phyloP scores from a whole-genome alignment of 2,329 filamentous ascomycete species.

The Colletotrichum aenigma region DNA sequence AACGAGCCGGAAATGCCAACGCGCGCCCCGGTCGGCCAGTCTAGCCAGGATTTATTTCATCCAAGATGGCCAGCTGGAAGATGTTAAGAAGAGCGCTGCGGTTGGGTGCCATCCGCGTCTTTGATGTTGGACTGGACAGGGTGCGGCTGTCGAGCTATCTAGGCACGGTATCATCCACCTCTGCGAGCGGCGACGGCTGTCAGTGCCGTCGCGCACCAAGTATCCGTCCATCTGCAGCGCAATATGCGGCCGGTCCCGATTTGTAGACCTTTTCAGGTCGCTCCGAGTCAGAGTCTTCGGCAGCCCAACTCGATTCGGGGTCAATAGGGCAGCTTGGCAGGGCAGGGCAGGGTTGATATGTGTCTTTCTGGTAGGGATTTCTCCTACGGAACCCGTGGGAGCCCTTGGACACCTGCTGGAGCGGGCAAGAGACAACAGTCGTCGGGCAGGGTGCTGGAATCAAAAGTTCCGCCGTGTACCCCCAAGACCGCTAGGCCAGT shows the following conservation, averaged over 20 bases:
- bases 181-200: not conserved
- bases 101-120: not conserved
- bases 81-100: not conserved
- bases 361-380: not conserved
- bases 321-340: conserved; percentile 10
- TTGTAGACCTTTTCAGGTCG: not conserved
- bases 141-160: not conserved
- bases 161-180: not conserved
- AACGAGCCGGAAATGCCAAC: conserved; percentile 16
- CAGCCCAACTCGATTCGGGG: not conserved
- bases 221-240: not conserved
- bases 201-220: not conserved
- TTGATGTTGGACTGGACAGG: not conserved
- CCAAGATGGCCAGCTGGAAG: not conserved
- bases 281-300: conserved; percentile 1
- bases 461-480: conserved; percentile 6
- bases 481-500: conserved; percentile 9
- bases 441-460: not conserved
- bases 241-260: not conserved
- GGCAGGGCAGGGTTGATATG: not conserved
- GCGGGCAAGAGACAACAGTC: not conserved
- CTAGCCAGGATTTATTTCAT: conserved; percentile 3
- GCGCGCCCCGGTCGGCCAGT: conserved; percentile 7
- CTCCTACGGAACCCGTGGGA: not conserved
- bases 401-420: not conserved